These are phyloP conservation scores for Choiromyces venosus DNA, from an alignment of 495 filamentous ascomycete genomes.

Conservation along the genomic window DNA sequence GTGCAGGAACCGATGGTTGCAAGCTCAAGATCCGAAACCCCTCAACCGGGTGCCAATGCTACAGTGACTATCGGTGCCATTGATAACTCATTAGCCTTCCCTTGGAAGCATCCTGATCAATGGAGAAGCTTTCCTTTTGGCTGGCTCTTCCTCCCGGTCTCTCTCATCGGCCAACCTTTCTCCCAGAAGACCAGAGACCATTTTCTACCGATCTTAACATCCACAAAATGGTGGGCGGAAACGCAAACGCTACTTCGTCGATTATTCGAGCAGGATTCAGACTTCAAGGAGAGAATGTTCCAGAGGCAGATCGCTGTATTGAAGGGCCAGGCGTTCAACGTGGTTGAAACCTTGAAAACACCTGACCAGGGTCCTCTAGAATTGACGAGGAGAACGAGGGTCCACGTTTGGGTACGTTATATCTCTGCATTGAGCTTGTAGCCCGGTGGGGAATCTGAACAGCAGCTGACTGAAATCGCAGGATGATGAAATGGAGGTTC, in stretches of 20 bases:
- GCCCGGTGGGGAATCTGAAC: neutral
- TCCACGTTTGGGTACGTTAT: conserved; percentile 71
- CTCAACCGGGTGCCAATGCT: conserved; percentile 52
- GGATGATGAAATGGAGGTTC: conserved; percentile 93
- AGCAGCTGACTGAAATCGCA: conserved; percentile 4
- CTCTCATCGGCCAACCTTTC: conserved; percentile 92
- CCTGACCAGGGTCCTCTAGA: conserved; percentile 89
- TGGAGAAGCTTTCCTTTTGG: conserved; percentile 91
- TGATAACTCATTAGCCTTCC: conserved; percentile 96
- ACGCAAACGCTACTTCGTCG: conserved; percentile 78
- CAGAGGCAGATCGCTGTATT: conserved; percentile 93
- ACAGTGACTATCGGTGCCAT: conserved; percentile 82
- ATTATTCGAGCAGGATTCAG: conserved; percentile 82
- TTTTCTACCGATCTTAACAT: conserved; percentile 88
- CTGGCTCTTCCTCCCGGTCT: conserved; percentile 96
- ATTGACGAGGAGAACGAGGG: conserved; percentile 78
- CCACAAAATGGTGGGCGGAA: conserved; percentile 92
- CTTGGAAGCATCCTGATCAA: conserved; percentile 98
- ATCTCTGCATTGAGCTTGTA: neutral
- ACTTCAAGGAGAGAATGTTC: conserved; percentile 98
- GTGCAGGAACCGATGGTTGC: conserved; percentile 81
- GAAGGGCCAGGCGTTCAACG: conserved; percentile 99
- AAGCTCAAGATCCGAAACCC: conserved; percentile 52
- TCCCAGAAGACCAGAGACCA: conserved; percentile 86
- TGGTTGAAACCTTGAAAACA: conserved; percentile 91